Evolutionary conservation across 139 green algal species (phyloP), one percentile per base, ranked within the genome.

Genomic region (Micromonas pusilla): DNA sequence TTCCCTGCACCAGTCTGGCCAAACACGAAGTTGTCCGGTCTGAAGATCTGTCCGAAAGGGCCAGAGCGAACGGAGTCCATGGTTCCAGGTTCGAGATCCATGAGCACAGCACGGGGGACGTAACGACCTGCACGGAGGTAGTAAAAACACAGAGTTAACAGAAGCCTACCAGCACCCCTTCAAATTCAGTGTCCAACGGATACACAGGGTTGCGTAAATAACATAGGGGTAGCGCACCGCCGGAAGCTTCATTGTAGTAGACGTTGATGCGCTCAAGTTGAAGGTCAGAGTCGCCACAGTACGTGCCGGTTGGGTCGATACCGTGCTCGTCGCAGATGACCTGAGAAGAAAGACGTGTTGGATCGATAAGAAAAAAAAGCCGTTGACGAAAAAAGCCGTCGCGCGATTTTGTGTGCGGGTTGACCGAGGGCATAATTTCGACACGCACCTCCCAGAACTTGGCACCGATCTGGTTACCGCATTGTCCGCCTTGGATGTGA

Each of bases 201-300:
- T 32, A 32, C 9, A 34, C 63, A 16, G 9, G 9, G 63, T 34
- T 32, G 63, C 9, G 19, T 13, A 38, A 23, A 39, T 45, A 39
- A 26, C 13, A 37, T 52, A 4, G 28, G 33, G 66, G 36, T 3
- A 28, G 64, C 66, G 30, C 31, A 92, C 89, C 94, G n/a, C 93
- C 94, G 34, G 89, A 94, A 68, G 95, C 95, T 87, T 99, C 95
- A 82, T 98, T 99, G 90, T 96, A 99, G 89, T 99, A 99, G 19
- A 99, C 95, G 82, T 99, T 99, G 87, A 99, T 95, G 79, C 95
- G 91, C 89, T 99, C 95, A 57, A 99, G 86, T 89, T 98, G 95
- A 57, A 99, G 88, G 84, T 99, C 95, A 21, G 85, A 92, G 87
- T 97, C 92, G 45, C 95, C 95, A 52, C 90, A 85, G 88, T 96